Conservation (phyloP, 495 filamentous ascomycete genomes). For the Podospora fimiseda region DNA sequence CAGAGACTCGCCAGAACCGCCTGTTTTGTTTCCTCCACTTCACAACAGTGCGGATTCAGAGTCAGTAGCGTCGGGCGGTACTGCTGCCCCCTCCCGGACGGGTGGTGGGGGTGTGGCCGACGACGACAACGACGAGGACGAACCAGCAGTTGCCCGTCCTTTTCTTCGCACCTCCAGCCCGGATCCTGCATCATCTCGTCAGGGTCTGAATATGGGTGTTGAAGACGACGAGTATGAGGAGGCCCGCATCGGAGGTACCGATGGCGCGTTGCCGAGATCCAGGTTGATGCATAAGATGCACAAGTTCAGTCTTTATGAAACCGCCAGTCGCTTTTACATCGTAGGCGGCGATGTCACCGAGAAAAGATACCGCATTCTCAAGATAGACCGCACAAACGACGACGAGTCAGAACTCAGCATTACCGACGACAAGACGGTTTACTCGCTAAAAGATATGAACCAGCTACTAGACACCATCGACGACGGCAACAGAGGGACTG, state of each 20-base stretch:
- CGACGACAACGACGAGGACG: conserved; percentile 59
- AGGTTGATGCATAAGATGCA: conserved; percentile 78
- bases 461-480: conserved; percentile 90
- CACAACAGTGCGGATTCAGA: conserved; percentile 39
- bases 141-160: conserved; percentile 54
- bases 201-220: conserved; percentile 8
- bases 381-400: conserved; percentile 86
- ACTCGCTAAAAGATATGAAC: conserved; percentile 88
- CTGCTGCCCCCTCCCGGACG: conserved; percentile 16
- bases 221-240: conserved; percentile 43
- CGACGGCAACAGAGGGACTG: conserved; percentile 85
- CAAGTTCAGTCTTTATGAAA: conserved; percentile 93
- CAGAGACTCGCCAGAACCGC: neutral
- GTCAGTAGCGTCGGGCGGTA: conserved; percentile 12
- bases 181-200: conserved; percentile 29
- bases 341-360: conserved; percentile 88
- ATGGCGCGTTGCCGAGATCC: conserved; percentile 13
- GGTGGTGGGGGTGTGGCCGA: conserved; percentile 25
- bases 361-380: conserved; percentile 80
- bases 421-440: conserved; percentile 89
- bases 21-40: conserved; percentile 32
- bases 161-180: conserved; percentile 59
- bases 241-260: conserved; percentile 23
- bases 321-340: conserved; percentile 84
- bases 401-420: conserved; percentile 68